phyloP scores from a whole-genome alignment of 2,329 filamentous ascomycete species.

The Penicillium brevicompactum region DNA sequence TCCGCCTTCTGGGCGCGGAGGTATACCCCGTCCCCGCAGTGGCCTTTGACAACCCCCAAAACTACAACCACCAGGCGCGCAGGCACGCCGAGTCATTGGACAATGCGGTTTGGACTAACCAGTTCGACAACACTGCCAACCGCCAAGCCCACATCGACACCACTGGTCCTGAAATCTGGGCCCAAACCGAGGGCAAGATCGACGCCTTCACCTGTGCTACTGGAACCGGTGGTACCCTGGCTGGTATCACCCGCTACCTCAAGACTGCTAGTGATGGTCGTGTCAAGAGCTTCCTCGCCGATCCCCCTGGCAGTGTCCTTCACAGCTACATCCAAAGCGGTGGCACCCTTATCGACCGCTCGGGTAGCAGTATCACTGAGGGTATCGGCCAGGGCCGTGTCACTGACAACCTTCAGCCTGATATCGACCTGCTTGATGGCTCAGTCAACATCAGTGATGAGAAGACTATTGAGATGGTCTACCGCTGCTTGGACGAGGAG shows the following conservation, averaged over 20 bases:
- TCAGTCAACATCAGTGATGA: slow-evolving; percentile 84
- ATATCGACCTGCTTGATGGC: slow-evolving; percentile 81
- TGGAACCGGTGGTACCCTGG: slow-evolving; percentile 88
- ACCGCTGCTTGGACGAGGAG: slow-evolving; percentile 92
- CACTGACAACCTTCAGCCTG: slow-evolving; percentile 89
- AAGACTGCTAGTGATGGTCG: slow-evolving; percentile 77
- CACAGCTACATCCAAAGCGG: slow-evolving; percentile 89
- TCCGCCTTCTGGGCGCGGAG: slow-evolving; percentile 88
- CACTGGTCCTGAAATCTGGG: slow-evolving; percentile 96
- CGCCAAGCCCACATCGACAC: slow-evolving; percentile 93
- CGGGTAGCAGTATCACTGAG: slow-evolving; percentile 90
- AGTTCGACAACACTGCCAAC: slow-evolving; percentile 97
- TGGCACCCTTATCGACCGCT: slow-evolving; percentile 77
- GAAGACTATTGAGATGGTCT: slow-evolving; percentile 97
- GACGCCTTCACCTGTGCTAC: slow-evolving; percentile 96
- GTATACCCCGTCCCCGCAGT: slow-evolving; percentile 96
- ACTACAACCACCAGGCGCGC: slow-evolving; percentile 96
- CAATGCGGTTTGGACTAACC: slow-evolving; percentile 97
- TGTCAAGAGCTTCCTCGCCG: slow-evolving; percentile 87
- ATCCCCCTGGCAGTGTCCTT: slow-evolving; percentile 90
- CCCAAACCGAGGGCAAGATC: slow-evolving; percentile 79
- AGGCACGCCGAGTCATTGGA: slow-evolving; percentile 83
- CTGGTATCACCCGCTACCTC: slow-evolving; percentile 83
- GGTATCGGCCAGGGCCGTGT: slow-evolving; percentile 95
- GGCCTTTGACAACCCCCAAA: slow-evolving; percentile 89